A percentile compares a stretch with the other conserved stretches of the same genome.
These are phyloP conservation scores for Kodamaea lidongshanica DNA, from an alignment of 805 yeast species.

Conservation along the genomic window DNA sequence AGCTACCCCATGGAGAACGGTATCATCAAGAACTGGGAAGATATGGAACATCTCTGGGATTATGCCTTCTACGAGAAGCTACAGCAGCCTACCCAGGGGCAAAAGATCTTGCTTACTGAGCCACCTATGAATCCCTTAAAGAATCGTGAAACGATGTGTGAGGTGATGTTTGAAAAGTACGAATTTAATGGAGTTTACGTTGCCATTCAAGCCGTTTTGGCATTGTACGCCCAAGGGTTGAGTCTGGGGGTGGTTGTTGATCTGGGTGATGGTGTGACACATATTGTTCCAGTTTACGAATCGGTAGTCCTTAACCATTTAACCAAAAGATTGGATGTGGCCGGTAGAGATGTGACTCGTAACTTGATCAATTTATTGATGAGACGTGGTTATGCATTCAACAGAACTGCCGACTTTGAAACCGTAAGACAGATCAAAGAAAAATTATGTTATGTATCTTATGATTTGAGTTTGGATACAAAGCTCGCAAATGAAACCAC, in stretches of 20 bases:
- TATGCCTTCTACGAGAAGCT: constrained; percentile 90
- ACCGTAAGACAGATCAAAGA: constrained; percentile 98
- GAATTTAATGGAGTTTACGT: constrained; percentile 90
- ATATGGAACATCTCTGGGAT: constrained; percentile 98
- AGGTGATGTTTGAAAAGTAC: constrained; percentile 87
- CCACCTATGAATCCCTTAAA: constrained; percentile 96
- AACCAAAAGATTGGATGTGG: constrained; percentile 89
- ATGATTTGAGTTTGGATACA: constrained; percentile 85
- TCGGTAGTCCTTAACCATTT: constrained; percentile 92
- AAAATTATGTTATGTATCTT: constrained; percentile 89
- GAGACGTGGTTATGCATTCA: constrained; percentile 96
- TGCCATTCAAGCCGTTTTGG: constrained; percentile 96
- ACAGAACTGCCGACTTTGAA: constrained; percentile 97
- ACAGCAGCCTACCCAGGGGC: constrained; percentile 67
- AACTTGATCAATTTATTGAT: constrained; percentile 84
- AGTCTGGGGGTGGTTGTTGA: constrained; percentile 97
- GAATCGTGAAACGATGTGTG: constrained; percentile 87
- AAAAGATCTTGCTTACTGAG: constrained; percentile 84
- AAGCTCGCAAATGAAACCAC: constrained; percentile 92
- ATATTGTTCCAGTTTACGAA: constrained; percentile 96
- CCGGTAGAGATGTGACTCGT: constrained; percentile 98
- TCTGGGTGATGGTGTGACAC: constrained; percentile 98
- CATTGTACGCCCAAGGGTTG: constrained; percentile 93
- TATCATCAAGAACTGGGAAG: constrained; percentile 95
- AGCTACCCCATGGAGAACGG: constrained; percentile 99